phyloP scores from a whole-genome alignment of 2,329 filamentous ascomycete species.

The Fusarium albidum region DNA sequence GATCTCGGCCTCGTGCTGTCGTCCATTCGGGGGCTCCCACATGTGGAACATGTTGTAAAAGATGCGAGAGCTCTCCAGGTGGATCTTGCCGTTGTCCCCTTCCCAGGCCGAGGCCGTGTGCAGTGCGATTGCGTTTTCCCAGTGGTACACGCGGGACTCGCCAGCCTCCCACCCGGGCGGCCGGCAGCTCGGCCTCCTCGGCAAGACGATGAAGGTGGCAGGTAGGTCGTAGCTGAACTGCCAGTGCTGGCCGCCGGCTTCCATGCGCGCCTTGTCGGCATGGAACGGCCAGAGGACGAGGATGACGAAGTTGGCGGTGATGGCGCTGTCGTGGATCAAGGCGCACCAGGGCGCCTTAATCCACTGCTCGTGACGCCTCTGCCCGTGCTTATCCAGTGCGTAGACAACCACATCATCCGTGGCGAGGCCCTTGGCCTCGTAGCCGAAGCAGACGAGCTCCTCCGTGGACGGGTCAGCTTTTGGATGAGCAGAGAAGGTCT shows the following conservation, averaged over 20 bases:
- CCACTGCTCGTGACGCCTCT: conserved; percentile 25
- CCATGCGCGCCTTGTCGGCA: conserved; percentile 9
- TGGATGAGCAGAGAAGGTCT: conserved; percentile 19
- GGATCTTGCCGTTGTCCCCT: conserved; percentile 6
- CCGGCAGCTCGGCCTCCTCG: neutral
- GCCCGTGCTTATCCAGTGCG: neutral
- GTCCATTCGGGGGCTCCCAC: neutral
- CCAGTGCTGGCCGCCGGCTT: conserved; percentile 25
- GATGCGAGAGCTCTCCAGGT: conserved; percentile 20
- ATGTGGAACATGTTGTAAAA: conserved; percentile 26
- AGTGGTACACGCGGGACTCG: conserved; percentile 14
- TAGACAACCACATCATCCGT: conserved; percentile 23
- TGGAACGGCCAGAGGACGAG: conserved; percentile 18
- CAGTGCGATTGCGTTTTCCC: conserved; percentile 23
- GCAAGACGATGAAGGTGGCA: conserved; percentile 6
- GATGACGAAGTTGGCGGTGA: conserved; percentile 20
- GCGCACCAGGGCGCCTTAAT: conserved; percentile 21
- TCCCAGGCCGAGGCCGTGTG: conserved; percentile 25
- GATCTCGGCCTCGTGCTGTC: conserved; percentile 12
- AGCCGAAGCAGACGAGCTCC: conserved; percentile 19
- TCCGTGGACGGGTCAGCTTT: conserved; percentile 17
- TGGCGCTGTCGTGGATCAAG: conserved; percentile 18
- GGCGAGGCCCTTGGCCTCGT: conserved; percentile 25
- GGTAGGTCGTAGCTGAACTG: conserved; percentile 3
- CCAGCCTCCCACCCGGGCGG: conserved; percentile 3